phyloP scores from a whole-genome alignment of 441 rosid genomes.

The Gossypium laxum region DNA sequence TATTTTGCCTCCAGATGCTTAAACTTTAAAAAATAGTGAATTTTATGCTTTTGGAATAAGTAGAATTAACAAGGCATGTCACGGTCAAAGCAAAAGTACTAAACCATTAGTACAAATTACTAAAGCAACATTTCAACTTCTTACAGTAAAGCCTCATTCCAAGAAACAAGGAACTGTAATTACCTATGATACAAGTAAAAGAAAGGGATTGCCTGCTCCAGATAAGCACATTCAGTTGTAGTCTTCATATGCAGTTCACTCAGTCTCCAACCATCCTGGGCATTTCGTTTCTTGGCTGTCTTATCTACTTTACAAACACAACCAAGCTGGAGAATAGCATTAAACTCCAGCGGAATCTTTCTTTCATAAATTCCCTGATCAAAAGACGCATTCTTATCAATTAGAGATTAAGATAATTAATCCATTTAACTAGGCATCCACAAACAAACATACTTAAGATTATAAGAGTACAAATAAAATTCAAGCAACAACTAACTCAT shows the following conservation, averaged over 20 bases:
- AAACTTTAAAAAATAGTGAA: neutral
- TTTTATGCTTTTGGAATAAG: neutral
- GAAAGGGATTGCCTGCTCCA: conserved; percentile 68
- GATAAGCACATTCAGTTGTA: conserved; percentile 78
- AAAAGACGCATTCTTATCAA: conserved; percentile 23
- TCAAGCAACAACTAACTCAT: conserved; percentile 3
- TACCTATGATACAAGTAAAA: conserved; percentile 90
- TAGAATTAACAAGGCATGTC: neutral
- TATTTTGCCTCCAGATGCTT: neutral
- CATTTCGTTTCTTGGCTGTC: conserved; percentile 50
- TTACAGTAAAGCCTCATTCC: conserved; percentile 12
- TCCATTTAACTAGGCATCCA: neutral
- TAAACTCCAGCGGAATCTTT: conserved; percentile 67
- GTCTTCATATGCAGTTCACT: conserved; percentile 83
- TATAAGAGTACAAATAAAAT: neutral
- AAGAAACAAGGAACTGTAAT: neutral
- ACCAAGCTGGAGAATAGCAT: conserved; percentile 77
- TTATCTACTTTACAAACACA: conserved; percentile 90
- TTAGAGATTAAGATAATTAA: conserved; percentile 8
- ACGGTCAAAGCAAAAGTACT: conserved; percentile 10
- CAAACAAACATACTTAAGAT: conserved; percentile 13
- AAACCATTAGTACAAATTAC: conserved; percentile 15
- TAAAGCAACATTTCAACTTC: neutral
- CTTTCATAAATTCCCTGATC: conserved; percentile 85
- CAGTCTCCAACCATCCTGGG: conserved; percentile 77